Evolutionary conservation across 805 yeast species (phyloP), one percentile per base, ranked within the genome.

Genomic region (Priceomyces melissophilus): DNA sequence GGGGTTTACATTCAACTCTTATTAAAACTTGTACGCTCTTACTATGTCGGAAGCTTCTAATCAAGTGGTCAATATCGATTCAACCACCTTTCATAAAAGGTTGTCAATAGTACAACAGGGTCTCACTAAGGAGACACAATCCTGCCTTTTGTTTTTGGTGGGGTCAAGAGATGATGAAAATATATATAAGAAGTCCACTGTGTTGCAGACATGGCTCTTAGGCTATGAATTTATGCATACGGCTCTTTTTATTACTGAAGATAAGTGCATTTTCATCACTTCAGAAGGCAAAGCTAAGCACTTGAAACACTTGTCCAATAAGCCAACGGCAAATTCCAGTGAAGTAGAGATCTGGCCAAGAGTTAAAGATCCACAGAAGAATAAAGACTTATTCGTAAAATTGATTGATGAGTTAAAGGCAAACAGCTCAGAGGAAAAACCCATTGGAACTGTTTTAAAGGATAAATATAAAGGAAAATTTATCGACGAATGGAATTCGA

Each of bases 221-320:
- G 96, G 97, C 3, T 91, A 90, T 60, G 98, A 93, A 60, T 91
- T 91, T 57, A 95, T 96, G n/a, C 93, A 93, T 38, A 89, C 97
- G 1, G 81, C 81, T 25, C 64, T 91, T 39, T 79, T 75, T 38
- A 65, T 90, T 43, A 76, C 85, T 3, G 72, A 75, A 40, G 77
- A 75, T 30, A 79, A 78, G 48, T 68, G 80, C 30, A 61, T 79
- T 3, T 68, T 91, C 40, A 72, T 90, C 43, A 90, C 97, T 0
- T 82, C 91, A 25, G 83, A 81, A 37, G 87, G 87, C 5, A 91
- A 91, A 63, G 88, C 95, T 32, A 87, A 82, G 59, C 84, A 89
- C 66, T 67, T 91, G 50, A 75, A 74, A 32, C 76, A 78, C 4
- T 71, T 88, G 53, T 69, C 74, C 27, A 55, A 71, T 9, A 59